These are phyloP conservation scores for Solanum peruvianum DNA, from an alignment of 257 asterid species.

Conservation along the genomic window DNA sequence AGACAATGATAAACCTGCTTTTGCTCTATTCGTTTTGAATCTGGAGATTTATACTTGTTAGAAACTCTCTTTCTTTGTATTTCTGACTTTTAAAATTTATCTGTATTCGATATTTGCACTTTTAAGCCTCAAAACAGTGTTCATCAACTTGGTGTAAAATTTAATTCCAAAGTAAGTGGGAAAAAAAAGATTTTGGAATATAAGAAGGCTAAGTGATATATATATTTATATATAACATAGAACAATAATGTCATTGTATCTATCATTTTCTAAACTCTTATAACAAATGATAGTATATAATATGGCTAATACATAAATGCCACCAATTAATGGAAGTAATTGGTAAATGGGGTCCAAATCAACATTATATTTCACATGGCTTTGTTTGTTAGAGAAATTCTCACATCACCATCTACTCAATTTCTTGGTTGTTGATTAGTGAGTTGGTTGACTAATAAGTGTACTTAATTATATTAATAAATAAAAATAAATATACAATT, in stretches of 20 bases:
- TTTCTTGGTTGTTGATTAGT: not conserved
- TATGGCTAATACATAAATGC: not conserved
- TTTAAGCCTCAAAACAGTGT: not conserved
- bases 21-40: too few relatives aligned
- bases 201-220: not conserved
- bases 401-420: slow-evolving; percentile 1
- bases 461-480: not conserved
- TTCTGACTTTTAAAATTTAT: not conserved
- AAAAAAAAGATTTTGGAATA: not conserved
- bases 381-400: slow-evolving; percentile 7
- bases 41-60: too few relatives aligned
- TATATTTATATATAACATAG: not conserved
- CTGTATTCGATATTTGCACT: not conserved
- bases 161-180: not conserved
- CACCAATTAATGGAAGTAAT: not conserved
- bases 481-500: not conserved
- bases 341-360: slow-evolving; percentile 8
- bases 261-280: not conserved
- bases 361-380: slow-evolving; percentile 11
- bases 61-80: too few relatives aligned
- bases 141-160: not conserved
- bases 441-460: slow-evolving; percentile 1
- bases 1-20: too few relatives aligned
- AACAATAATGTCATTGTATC: not conserved
- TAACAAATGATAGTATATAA: not conserved